These are phyloP conservation scores for Apodospora peruviana DNA, from an alignment of 495 filamentous ascomycete genomes.

Conservation along the genomic window DNA sequence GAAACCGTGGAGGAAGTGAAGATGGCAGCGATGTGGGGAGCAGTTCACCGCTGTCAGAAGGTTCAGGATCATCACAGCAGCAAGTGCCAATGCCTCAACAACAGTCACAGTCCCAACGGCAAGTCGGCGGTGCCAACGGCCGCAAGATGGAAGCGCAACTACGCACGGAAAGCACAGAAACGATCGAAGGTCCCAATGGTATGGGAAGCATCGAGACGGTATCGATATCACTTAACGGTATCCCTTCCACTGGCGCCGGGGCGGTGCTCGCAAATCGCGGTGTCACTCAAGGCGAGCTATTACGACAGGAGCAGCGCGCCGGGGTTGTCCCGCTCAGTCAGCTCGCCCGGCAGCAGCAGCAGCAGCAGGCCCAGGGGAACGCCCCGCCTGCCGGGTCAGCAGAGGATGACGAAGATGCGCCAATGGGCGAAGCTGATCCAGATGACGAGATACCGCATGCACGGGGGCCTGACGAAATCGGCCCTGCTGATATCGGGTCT, in stretches of 20 bases:
- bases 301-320: conserved; percentile 73
- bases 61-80: not conserved
- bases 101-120: conserved; percentile 8
- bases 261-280: conserved; percentile 34
- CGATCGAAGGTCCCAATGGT: conserved; percentile 67
- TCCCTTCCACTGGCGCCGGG: conserved; percentile 37
- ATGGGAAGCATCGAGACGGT: conserved; percentile 68
- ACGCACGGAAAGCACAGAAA: conserved; percentile 61
- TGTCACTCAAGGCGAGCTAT: conserved; percentile 70
- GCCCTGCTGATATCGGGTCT: conserved; percentile 79
- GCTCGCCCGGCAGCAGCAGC: conserved; percentile 26
- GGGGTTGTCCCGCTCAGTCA: conserved; percentile 56
- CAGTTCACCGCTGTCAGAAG: conserved; percentile 19
- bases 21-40: conserved; percentile 19
- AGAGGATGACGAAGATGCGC: conserved; percentile 27
- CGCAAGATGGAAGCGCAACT: conserved; percentile 46
- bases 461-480: conserved; percentile 74
- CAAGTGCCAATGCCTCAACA: conserved; percentile 2
- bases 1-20: conserved; percentile 19
- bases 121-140: conserved; percentile 9
- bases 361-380: conserved; percentile 8
- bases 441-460: conserved; percentile 72
- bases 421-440: conserved; percentile 18
- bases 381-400: conserved; percentile 3
- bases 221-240: conserved; percentile 60